These are phyloP conservation scores for Cerioporus squamosus DNA, from an alignment of 1,284 basidiomycete species.

Conservation along the genomic window DNA sequence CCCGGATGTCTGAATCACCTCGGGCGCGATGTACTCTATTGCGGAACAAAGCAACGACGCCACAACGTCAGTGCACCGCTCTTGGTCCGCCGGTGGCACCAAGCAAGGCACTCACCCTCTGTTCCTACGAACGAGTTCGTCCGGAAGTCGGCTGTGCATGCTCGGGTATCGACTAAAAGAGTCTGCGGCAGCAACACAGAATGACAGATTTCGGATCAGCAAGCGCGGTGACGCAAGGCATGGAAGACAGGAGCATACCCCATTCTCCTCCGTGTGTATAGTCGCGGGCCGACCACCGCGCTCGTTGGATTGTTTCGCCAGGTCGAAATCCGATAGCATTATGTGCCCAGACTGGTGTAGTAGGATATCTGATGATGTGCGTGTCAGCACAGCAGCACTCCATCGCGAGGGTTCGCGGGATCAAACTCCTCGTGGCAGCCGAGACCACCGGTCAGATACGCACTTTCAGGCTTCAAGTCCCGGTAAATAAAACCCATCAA, in stretches of 20 bases:
- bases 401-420: conserved; percentile 14
- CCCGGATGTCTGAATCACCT: conserved; percentile 97
- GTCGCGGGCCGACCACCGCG: conserved; percentile 88
- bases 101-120: conserved; percentile 67
- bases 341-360: conserved; percentile 98
- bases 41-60: conserved; percentile 17
- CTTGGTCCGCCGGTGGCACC: conserved; percentile 8
- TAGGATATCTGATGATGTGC: conserved; percentile 79
- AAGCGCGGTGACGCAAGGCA: conserved; percentile 15
- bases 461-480: conserved; percentile 99
- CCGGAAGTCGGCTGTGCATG: conserved; percentile 96
- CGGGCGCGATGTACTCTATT: conserved; percentile 97
- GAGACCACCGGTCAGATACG: conserved; percentile 39
- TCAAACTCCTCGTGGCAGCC: background rate
- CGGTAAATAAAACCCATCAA: conserved; percentile 99
- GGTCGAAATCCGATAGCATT: conserved; percentile 99
- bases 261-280: conserved; percentile 89
- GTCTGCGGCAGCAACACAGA: conserved; percentile 49
- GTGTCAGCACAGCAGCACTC: conserved; percentile 14
- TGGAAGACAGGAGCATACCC: conserved; percentile 52
- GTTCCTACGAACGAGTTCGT: conserved; percentile 99
- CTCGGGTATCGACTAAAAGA: conserved; percentile 94
- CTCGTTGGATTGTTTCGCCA: conserved; percentile 93
- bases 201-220: conserved; percentile 23
- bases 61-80: conserved; percentile 25